phyloP scores from a whole-genome alignment of 768 basidiomycete genomes.

The Psilocybe cyanescens region DNA sequence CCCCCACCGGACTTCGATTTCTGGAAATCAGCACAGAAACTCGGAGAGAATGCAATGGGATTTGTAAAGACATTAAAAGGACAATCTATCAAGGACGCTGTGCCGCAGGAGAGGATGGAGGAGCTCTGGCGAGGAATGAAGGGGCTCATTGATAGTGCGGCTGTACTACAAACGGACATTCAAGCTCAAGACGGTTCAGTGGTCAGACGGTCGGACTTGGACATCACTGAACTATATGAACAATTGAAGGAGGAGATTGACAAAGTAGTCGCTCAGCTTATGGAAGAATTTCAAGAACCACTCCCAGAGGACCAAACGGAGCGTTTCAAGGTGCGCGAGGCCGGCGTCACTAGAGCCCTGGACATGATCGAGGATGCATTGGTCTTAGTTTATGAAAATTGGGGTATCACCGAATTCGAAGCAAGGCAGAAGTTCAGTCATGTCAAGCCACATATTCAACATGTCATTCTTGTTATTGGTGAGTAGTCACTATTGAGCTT shows the following conservation, averaged over 20 bases:
- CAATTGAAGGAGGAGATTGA: slow-evolving; percentile 24
- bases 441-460: slow-evolving; percentile 27
- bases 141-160: slow-evolving; percentile 20
- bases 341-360: slow-evolving; percentile 24
- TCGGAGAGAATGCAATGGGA: slow-evolving; percentile 11
- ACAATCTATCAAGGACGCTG: slow-evolving; percentile 14
- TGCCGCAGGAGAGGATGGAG: slow-evolving; percentile 17
- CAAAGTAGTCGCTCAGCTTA: slow-evolving; percentile 21
- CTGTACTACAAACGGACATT: slow-evolving; percentile 13
- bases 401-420: slow-evolving; percentile 27
- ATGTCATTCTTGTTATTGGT: slow-evolving; percentile 29
- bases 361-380: slow-evolving; percentile 28
- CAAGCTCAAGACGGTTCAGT: background rate
- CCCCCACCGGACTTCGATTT: slow-evolving; percentile 12
- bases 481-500: background rate
- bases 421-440: slow-evolving; percentile 22
- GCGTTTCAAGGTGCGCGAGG: slow-evolving; percentile 27
- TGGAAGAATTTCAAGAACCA: slow-evolving; percentile 34
- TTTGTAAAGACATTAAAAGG: slow-evolving; percentile 24
- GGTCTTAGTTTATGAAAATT: slow-evolving; percentile 22
- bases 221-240: slow-evolving; percentile 15
- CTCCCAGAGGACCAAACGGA: slow-evolving; percentile 30
- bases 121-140: slow-evolving; percentile 25
- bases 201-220: background rate
- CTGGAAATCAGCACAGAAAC: slow-evolving; percentile 18